These are phyloP conservation scores for Solanum chaucha DNA, from an alignment of 257 asterid genomes.

Conservation along the genomic window DNA sequence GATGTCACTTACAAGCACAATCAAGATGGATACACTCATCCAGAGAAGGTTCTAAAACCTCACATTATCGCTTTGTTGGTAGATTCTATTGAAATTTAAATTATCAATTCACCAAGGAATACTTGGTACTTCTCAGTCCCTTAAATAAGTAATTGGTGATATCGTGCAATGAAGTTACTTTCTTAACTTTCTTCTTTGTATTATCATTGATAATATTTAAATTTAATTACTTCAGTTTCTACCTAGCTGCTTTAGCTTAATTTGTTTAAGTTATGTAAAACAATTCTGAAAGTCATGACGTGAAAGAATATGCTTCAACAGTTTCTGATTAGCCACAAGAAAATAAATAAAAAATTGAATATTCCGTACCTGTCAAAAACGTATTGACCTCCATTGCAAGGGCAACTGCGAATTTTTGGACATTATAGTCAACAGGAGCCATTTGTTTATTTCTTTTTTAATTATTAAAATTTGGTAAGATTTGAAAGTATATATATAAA, in stretches of 20 bases:
- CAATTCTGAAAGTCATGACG: neutral
- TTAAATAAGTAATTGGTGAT: neutral
- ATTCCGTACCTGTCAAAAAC: neutral
- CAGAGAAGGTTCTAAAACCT: conserved; percentile 4
- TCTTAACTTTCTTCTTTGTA: neutral
- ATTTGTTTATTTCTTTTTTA: neutral
- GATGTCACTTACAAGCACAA: conserved; percentile 27
- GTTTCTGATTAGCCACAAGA: neutral
- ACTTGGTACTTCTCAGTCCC: neutral
- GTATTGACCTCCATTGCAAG: too few species aligned
- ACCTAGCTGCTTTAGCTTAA: neutral
- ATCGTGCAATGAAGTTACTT: neutral
- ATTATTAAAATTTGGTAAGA: neutral
- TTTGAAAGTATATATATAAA: neutral
- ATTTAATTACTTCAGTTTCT: neutral
- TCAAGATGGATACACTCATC: conserved; percentile 36
- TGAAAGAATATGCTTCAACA: neutral
- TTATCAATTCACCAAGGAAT: neutral
- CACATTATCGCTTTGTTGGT: conserved; percentile 13
- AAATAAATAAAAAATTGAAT: neutral
- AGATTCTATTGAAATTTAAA: neutral
- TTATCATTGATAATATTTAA: neutral
- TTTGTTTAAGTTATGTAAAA: too few species aligned
- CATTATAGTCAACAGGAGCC: neutral
- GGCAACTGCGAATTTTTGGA: neutral